Evolutionary conservation across 805 yeast species (phyloP), one percentile per base, ranked within the genome.

Genomic region (Ogataea pilisensis): DNA sequence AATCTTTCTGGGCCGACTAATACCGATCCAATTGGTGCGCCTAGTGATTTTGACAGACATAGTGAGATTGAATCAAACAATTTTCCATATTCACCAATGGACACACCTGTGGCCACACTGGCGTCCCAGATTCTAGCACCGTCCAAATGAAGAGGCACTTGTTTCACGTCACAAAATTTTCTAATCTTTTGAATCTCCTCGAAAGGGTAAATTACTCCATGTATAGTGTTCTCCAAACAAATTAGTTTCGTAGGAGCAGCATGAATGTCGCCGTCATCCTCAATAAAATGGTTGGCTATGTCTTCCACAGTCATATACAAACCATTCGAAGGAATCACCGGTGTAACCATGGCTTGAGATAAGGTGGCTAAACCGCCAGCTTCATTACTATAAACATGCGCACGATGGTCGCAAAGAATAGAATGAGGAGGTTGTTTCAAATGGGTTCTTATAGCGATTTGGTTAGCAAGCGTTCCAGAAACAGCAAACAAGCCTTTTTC

Each of bases 91-190:
- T 86, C 86, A 16, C 62, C 64, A 45, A 89, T 64, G 14, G 87
- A 65, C 28, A 85, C 69, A 20, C 85, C 88, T 8, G 87, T 77
- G 21, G 75, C 90, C 11, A 75, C 84, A 31, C 80, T 69, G n/a
- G 96, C 96, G 60, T 85, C 86, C 90, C 95, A 89, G 37, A 90
- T 65, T 53, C 98, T 75, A n/a, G 97, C 98, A 47, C 97, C 98
- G 60, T 90, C 98, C 53, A 89, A 77, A 56, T 91, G 97, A 50
- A 89, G 61, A 41, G 68, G 72, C 41, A 86, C 64, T 40, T 69
- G 70, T 50, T 80, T 70, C 22, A 66, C 73, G 39, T 71, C 69
- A 48, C 91, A 86, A 73, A 85, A 90, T 31, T 65, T 72, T 32
- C 83, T 73, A 52, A 90, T 90, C 42, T 77, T 75, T 43, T 67